A percentile compares a stretch with the other conserved stretches of the same genome.
Conservation (phyloP, 2,329 filamentous ascomycete species). For the Fusarium burgessii region DNA sequence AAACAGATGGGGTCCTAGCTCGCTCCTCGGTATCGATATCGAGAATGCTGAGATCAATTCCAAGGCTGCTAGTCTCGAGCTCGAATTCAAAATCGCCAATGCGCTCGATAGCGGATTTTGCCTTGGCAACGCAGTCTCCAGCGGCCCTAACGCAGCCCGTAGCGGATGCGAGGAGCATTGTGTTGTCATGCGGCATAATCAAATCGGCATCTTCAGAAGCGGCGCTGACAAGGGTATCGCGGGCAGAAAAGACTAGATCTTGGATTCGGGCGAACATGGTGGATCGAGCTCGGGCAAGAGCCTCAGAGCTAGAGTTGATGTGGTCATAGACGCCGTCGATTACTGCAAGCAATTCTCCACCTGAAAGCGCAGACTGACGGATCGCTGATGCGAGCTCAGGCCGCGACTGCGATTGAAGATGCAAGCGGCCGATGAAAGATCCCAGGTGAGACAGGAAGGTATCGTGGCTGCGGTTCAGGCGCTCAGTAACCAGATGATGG, state of each 20-base stretch:
- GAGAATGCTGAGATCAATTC: constrained; percentile 66
- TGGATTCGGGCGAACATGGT: constrained; percentile 84
- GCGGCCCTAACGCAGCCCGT: constrained; percentile 90
- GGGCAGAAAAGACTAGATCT: constrained; percentile 83
- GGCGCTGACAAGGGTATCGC: constrained; percentile 78
- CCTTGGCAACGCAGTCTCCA: constrained; percentile 90
- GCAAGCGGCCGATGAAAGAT: constrained; percentile 89
- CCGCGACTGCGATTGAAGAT: constrained; percentile 91
- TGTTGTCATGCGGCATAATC: constrained; percentile 83
- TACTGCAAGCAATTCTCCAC: constrained; percentile 80
- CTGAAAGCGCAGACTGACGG: constrained; percentile 84
- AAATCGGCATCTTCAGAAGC: constrained; percentile 80
- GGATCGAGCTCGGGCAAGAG: constrained; percentile 75
- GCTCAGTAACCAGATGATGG: constrained; percentile 84
- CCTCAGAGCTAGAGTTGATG: constrained; percentile 74
- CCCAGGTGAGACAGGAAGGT: constrained; percentile 90
- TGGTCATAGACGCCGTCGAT: constrained; percentile 86
- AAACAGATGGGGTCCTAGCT: constrained; percentile 49
- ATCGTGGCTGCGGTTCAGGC: constrained; percentile 84
- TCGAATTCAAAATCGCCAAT: constrained; percentile 94
- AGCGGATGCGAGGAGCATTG: constrained; percentile 79
- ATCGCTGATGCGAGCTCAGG: constrained; percentile 85
- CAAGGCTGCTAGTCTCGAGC: constrained; percentile 68
- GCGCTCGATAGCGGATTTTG: constrained; percentile 85
- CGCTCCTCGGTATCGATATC: constrained; percentile 55